Percentiles rank a stretch among this genome's conserved stretches.
Evolutionary conservation across 192 early-diverging fungal species (phyloP).

Genomic region (Powellomyces hirtus): DNA sequence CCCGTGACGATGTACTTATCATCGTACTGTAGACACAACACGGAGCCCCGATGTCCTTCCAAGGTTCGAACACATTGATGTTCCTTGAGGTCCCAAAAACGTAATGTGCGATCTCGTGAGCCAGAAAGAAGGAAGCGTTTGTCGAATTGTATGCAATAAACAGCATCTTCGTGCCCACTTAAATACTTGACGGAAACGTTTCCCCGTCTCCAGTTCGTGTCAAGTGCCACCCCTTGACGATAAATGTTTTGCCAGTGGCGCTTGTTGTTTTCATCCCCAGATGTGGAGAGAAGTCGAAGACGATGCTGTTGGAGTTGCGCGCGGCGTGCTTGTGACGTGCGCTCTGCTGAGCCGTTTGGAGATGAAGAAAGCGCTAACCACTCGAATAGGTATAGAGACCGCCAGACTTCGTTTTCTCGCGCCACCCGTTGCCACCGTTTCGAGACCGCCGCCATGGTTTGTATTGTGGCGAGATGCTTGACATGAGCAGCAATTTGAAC

Average conservation of each 20-base stretch:
- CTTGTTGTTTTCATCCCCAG: not conserved
- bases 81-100: slow-evolving; percentile 46
- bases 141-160: slow-evolving; percentile 61
- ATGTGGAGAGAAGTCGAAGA: not conserved
- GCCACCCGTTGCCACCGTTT: slow-evolving; percentile 36
- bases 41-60: slow-evolving; percentile 45
- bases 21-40: slow-evolving; percentile 61
- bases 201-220: slow-evolving; percentile 46
- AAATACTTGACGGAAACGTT: slow-evolving; percentile 25
- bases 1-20: slow-evolving; percentile 48
- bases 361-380: slow-evolving; percentile 12
- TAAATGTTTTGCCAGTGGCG: slow-evolving; percentile 41
- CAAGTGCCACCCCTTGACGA: slow-evolving; percentile 32
- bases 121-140: slow-evolving; percentile 40
- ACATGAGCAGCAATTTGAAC: slow-evolving; percentile 39
- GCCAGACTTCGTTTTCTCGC: slow-evolving; percentile 45
- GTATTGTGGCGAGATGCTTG: slow-evolving; percentile 6
- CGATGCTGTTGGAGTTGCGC: not conserved
- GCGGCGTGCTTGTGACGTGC: not conserved
- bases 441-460: slow-evolving; percentile 28
- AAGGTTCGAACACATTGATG: slow-evolving; percentile 25
- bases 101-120: slow-evolving; percentile 45
- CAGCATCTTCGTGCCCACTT: slow-evolving; percentile 50
- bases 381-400: slow-evolving; percentile 21
- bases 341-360: not conserved